Evolutionary conservation across 768 basidiomycete genomes (phyloP).

Genomic region (Boletus speciosus): DNA sequence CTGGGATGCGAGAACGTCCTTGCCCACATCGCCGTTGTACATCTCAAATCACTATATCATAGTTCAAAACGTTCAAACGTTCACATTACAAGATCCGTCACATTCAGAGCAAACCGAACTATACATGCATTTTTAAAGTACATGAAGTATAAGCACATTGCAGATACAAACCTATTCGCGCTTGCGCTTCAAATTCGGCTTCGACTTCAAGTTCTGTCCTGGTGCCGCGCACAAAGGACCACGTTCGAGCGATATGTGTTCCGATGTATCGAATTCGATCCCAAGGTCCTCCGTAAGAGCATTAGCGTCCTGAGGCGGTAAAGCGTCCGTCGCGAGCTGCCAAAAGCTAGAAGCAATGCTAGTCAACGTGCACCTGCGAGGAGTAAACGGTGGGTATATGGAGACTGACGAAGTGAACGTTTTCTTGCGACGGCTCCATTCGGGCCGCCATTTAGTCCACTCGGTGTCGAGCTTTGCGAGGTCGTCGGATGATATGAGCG

Average conservation of each 20-base stretch:
- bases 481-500: slow-evolving; percentile 68
- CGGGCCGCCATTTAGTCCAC: slow-evolving; percentile 75
- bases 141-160: not conserved
- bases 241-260: slow-evolving; percentile 64
- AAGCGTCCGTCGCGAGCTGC: slow-evolving; percentile 62
- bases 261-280: slow-evolving; percentile 71
- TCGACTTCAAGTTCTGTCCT: slow-evolving; percentile 18
- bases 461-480: slow-evolving; percentile 65
- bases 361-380: slow-evolving; percentile 1
- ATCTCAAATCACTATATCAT: not conserved
- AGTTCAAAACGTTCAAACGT: not conserved
- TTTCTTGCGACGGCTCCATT: slow-evolving; percentile 78
- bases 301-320: slow-evolving; percentile 61
- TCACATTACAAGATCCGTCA: no score
- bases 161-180: slow-evolving; percentile 27
- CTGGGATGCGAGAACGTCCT: not conserved
- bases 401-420: slow-evolving; percentile 46
- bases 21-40: not conserved
- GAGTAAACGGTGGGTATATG: not conserved
- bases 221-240: slow-evolving; percentile 50
- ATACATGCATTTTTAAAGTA: not conserved
- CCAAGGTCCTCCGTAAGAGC: slow-evolving; percentile 77
- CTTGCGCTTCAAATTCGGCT: slow-evolving; percentile 50
- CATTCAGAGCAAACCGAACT: not conserved
- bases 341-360: slow-evolving; percentile 56